These are phyloP conservation scores for Exobasidium cylindrosporum DNA, from an alignment of 1,284 basidiomycete genomes.

Conservation along the genomic window DNA sequence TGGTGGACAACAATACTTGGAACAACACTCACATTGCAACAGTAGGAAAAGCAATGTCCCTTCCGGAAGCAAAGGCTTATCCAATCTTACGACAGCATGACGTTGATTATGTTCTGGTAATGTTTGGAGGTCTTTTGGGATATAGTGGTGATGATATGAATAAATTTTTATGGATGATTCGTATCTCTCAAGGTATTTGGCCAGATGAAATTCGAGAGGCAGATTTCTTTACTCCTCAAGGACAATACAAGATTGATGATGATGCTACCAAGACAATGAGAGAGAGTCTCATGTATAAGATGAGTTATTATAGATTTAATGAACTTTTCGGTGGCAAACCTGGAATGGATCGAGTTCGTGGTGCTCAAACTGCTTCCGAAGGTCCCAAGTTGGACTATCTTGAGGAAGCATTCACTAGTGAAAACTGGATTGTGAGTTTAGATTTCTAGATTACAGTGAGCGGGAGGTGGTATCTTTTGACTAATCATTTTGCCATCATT, in stretches of 20 bases:
- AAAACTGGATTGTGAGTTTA: slow-evolving; percentile 51
- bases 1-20: slow-evolving; percentile 99
- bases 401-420: slow-evolving; percentile 53
- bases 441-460: slow-evolving; percentile 2
- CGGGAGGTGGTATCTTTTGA: background rate
- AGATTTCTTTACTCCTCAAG: slow-evolving; percentile 88
- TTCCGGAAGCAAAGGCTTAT: slow-evolving; percentile 88
- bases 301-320: slow-evolving; percentile 54
- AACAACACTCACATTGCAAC: slow-evolving; percentile 72
- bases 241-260: slow-evolving; percentile 92
- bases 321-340: slow-evolving; percentile 57
- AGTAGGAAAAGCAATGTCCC: slow-evolving; percentile 74
- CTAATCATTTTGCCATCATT: no score
- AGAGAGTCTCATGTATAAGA: slow-evolving; percentile 77
- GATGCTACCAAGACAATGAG: slow-evolving; percentile 84
- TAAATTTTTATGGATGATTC: slow-evolving; percentile 84
- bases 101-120: slow-evolving; percentile 94
- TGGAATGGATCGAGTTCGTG: slow-evolving; percentile 46
- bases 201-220: slow-evolving; percentile 94
- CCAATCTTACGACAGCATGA: slow-evolving; percentile 96
- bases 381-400: slow-evolving; percentile 45
- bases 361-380: slow-evolving; percentile 29
- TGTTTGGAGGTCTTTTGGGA: slow-evolving; percentile 93
- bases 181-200: slow-evolving; percentile 97
- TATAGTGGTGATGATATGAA: slow-evolving; percentile 99